Evolutionary conservation across 2,329 filamentous ascomycete genomes (phyloP).

Genomic region (Orbilia brochopaga): DNA sequence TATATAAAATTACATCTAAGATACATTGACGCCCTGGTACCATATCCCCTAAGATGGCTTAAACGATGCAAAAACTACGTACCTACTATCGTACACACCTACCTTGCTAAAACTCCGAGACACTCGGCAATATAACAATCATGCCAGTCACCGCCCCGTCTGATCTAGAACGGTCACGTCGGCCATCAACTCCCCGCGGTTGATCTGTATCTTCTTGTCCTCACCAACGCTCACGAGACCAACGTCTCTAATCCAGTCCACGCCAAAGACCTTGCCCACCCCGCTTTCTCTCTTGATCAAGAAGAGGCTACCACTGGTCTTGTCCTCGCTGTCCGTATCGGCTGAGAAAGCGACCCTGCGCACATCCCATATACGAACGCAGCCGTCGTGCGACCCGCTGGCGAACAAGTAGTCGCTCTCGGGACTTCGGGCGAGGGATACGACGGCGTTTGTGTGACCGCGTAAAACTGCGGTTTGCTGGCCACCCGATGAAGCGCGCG

Average conservation of each 20-base stretch:
- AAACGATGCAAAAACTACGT: background rate
- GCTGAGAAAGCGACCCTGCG: slow-evolving; percentile 66
- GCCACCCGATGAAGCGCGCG: slow-evolving; percentile 74
- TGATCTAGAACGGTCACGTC: slow-evolving; percentile 53
- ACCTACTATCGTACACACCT: slow-evolving; percentile 23
- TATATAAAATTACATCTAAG: too few species aligned
- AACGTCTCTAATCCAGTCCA: slow-evolving; percentile 82
- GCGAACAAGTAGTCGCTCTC: slow-evolving; percentile 81
- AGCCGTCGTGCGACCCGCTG: slow-evolving; percentile 89
- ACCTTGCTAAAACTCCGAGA: background rate
- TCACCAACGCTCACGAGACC: slow-evolving; percentile 92
- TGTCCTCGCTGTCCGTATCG: slow-evolving; percentile 61
- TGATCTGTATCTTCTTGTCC: slow-evolving; percentile 93
- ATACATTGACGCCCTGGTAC: too few species aligned
- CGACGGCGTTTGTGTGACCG: slow-evolving; percentile 61
- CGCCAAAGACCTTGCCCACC: slow-evolving; percentile 76
- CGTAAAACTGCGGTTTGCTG: slow-evolving; percentile 64
- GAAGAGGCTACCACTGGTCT: slow-evolving; percentile 74
- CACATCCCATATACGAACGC: slow-evolving; percentile 92
- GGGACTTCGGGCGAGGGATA: slow-evolving; percentile 66
- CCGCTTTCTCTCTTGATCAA: slow-evolving; percentile 67
- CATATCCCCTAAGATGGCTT: too few species aligned
- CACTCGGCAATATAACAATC: background rate
- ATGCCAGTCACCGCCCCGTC: background rate
- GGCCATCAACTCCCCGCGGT: slow-evolving; percentile 67